Evolutionary conservation across 768 basidiomycete genomes (phyloP), one percentile per base, ranked within the genome.

Genomic region (Hortiboletus flavorubellus): DNA sequence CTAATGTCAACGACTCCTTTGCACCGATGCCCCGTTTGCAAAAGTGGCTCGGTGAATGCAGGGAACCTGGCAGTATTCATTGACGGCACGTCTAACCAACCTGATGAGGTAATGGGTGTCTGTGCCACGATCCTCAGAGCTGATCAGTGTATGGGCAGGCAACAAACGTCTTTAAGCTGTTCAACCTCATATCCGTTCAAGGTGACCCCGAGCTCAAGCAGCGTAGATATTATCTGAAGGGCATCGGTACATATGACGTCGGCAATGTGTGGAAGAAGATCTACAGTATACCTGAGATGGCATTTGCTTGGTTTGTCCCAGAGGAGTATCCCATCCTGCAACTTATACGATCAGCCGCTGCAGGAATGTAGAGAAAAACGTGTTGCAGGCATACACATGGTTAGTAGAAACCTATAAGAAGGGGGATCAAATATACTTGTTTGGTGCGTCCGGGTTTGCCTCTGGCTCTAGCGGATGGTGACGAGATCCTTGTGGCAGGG

Each of bases 81-180:
- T 26, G 61, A 62, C 21, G 61, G 61, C 1, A 62, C 60, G 7
- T 58, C 56, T 1, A 62, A 62, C 43, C 33, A 47, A 42, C 46
- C 52, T 48, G 59, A 53, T 77, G 58, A 75, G 69, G 87, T 85
- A 23, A 51, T 54, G 37, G 75, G 70, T 41, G 4, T 21, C 15
- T 7, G 10, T 15, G 4, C 9, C 11, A 31, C 5, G 2, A 12
- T 16, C 21, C 33, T n/a, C 9, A 12, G 4, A 16, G 16, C n/a
- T 48, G 15, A 49, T 21, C 3, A 5, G 5, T 29, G 5, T 23
- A 1, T 7, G 2, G 5, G 9, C 43, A 75, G 73, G 64, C 69
- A 46, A 69, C 73, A 9, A 71, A 72, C 41, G 65, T 74, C 44
- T 46, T 66, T n/a, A 71, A 72, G 41, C 58, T 74, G 1, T 67